A percentile compares a stretch with the other conserved stretches of the same genome.
phyloP scores from a whole-genome alignment of 176 grass and related monocot genomes.

The Cymbopogon citratus region DNA sequence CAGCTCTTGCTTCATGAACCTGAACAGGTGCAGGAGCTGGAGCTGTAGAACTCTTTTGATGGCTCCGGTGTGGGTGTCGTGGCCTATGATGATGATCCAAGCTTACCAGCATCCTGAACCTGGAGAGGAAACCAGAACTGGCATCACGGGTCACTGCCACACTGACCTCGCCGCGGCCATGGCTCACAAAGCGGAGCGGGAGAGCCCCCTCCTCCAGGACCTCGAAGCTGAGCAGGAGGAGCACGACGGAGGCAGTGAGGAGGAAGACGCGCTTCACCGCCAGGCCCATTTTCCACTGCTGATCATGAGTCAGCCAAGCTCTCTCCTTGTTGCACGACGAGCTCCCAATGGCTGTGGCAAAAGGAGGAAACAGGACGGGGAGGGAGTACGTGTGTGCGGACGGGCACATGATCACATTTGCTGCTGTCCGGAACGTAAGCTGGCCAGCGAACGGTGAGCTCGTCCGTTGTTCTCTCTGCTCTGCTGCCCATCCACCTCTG shows the following conservation, averaged over 20 bases:
- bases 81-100: not conserved
- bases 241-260: not conserved
- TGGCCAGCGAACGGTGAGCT: not conserved
- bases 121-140: not conserved
- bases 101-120: slow-evolving; percentile 31
- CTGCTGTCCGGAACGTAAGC: slow-evolving; percentile 13
- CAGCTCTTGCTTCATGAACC: not conserved
- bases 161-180: not conserved
- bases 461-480: not conserved
- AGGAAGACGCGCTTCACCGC: slow-evolving; percentile 26
- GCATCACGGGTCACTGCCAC: not conserved
- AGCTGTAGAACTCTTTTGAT: not conserved
- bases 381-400: not conserved
- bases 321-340: not conserved
- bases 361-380: slow-evolving; percentile 7
- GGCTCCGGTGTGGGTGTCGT: not conserved
- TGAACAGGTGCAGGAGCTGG: not conserved
- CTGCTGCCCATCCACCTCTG: slow-evolving; percentile 28
- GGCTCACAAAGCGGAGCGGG: not conserved
- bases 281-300: slow-evolving; percentile 13
- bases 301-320: not conserved
- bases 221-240: slow-evolving; percentile 26
- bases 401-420: not conserved
- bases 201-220: slow-evolving; percentile 9
- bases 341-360: slow-evolving; percentile 8